Percentiles rank a stretch among this genome's conserved stretches.
Evolutionary conservation across 495 filamentous ascomycete species (phyloP).

Genomic region (Aspergillus saccharolyticus): DNA sequence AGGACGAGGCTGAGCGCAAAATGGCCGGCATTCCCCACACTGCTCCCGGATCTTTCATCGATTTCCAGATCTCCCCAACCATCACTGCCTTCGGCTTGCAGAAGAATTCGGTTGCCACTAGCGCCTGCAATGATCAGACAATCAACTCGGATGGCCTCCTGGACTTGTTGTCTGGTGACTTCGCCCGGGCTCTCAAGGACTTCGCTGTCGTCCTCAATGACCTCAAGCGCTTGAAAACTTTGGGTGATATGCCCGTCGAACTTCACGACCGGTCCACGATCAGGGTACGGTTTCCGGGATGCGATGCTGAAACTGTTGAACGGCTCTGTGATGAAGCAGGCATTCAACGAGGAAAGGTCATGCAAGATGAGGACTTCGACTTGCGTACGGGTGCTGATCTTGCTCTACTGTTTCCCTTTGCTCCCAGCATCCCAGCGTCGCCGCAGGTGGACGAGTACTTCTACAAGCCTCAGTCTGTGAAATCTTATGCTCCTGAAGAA

Average conservation of each 20-base stretch:
- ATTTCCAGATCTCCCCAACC: slow-evolving; percentile 82
- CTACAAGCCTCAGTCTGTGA: slow-evolving; percentile 24
- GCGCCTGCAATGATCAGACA: slow-evolving; percentile 36
- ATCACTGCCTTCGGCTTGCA: slow-evolving; percentile 66
- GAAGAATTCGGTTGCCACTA: slow-evolving; percentile 27
- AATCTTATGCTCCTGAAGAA: slow-evolving; percentile 26
- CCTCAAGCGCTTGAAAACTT: slow-evolving; percentile 63
- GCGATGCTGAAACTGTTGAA: slow-evolving; percentile 79
- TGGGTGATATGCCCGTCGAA: slow-evolving; percentile 79
- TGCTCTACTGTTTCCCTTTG: slow-evolving; percentile 81
- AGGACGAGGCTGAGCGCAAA: slow-evolving; percentile 62
- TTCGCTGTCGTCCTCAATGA: slow-evolving; percentile 75
- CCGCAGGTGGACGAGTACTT: slow-evolving; percentile 32
- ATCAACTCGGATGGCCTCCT: slow-evolving; percentile 77
- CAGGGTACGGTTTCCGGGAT: slow-evolving; percentile 83
- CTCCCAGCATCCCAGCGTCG: slow-evolving; percentile 51
- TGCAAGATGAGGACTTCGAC: slow-evolving; percentile 73
- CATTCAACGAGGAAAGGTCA: slow-evolving; percentile 66
- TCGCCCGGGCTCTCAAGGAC: slow-evolving; percentile 80
- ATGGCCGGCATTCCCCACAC: slow-evolving; percentile 49
- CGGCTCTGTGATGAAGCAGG: slow-evolving; percentile 81
- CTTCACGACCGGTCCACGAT: slow-evolving; percentile 60
- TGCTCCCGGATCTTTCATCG: slow-evolving; percentile 71
- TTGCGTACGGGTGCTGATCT: slow-evolving; percentile 56
- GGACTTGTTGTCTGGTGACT: slow-evolving; percentile 80